Evolutionary conservation across 208 protist species (phyloP), one percentile per base, ranked within the genome.

Genomic region (Trichomonas vaginalis): DNA sequence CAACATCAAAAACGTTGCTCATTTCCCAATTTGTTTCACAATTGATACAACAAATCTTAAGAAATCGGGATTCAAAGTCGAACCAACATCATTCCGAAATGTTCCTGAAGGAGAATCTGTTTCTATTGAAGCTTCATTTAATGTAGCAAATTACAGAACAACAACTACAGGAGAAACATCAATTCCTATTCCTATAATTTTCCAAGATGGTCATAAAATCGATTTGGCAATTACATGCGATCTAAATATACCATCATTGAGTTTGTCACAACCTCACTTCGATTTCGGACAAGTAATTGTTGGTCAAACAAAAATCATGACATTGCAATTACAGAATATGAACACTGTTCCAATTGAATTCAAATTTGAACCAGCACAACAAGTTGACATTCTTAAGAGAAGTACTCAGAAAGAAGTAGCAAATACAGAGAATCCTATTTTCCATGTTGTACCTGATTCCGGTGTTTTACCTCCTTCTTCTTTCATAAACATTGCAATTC

Each of bases 401-500:
- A 51, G 32, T 51, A 42, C 82, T 3, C 14, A 88, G 37, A 88
- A 88, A 88, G 82, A 47, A n/a, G n/a, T 15, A 10, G 32, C 35
- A n/a, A 88, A 46, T 48, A 46, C 3, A 47, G 37, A 42, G 0
- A 40, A 83, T 83, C 14, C 32, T 21, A 88, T 40, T n/a, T 70
- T 70, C 56, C 56, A 70, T 27, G 56, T 70, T 70, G 17, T 51
- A 39, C 86, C 86, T 21, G 86, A 92, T 40, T 92, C 86, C 0
- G 86, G 86, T 45, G n/a, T 92, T 39, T 47, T 92, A 15, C 45
- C 45, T 48, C 86, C 86, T 92, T 92, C 86, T 27, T 92, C 86
- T 39, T 92, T 92, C n/a, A 92, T 92, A 21, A 92, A 92, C 17
- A 51, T 92, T 51, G 40, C 45, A 48, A 92, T 92, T n/a, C 86